These are phyloP conservation scores for Boechera divaricarpa DNA, from an alignment of 345 rosid species.

Conservation along the genomic window DNA sequence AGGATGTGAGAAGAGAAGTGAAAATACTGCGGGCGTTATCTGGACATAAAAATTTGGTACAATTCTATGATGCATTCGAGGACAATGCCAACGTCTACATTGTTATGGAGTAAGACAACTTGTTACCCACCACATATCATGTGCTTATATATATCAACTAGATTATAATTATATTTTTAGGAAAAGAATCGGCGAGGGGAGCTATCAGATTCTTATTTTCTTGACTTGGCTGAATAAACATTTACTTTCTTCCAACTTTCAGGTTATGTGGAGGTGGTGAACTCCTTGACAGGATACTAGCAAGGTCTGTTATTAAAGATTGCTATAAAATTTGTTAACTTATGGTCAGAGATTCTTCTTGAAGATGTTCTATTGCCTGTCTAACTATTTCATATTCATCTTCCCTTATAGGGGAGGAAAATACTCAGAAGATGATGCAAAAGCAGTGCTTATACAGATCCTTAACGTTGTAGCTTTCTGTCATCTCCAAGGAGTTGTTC, in stretches of 20 bases:
- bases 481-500: slow-evolving; percentile 99
- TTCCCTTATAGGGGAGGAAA: slow-evolving; percentile 81
- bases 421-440: slow-evolving; percentile 96
- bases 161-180: not conserved
- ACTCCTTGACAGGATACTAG: slow-evolving; percentile 90
- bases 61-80: slow-evolving; percentile 91
- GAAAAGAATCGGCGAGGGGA: slow-evolving; percentile 11
- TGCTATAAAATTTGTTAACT: not conserved
- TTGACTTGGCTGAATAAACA: slow-evolving; percentile 4
- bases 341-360: slow-evolving; percentile 22
- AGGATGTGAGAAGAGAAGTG: slow-evolving; percentile 99
- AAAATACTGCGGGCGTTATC: slow-evolving; percentile 81
- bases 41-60: slow-evolving; percentile 82
- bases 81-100: slow-evolving; percentile 87
- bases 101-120: slow-evolving; percentile 84
- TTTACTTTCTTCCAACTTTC: slow-evolving; percentile 37
- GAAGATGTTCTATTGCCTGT: slow-evolving; percentile 14
- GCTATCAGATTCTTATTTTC: slow-evolving; percentile 18
- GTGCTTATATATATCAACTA: slow-evolving; percentile 14
- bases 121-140: not conserved
- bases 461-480: slow-evolving; percentile 89
- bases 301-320: slow-evolving; percentile 58
- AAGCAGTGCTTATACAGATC: slow-evolving; percentile 83
- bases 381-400: slow-evolving; percentile 40
- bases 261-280: slow-evolving; percentile 99